These are phyloP conservation scores for Colletotrichum ledebouriae DNA, from an alignment of 2,329 filamentous ascomycete genomes.

Conservation along the genomic window DNA sequence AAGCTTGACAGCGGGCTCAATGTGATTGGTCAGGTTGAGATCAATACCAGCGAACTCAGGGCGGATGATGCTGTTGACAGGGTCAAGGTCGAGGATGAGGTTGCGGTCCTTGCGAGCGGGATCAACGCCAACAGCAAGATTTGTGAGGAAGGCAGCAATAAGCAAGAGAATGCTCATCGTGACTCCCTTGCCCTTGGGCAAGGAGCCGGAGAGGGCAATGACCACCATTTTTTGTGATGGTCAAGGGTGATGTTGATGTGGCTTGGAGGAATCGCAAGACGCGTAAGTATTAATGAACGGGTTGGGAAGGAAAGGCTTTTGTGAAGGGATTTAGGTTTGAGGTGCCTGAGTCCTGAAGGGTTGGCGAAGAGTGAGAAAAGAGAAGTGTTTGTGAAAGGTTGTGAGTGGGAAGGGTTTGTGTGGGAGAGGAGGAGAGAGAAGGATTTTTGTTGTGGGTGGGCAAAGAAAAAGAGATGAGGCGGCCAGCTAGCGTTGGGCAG, in stretches of 20 bases:
- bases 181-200: background rate
- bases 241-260: background rate
- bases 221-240: background rate
- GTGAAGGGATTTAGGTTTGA: constrained; percentile 8
- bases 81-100: background rate
- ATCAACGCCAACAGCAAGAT: background rate
- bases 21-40: constrained; percentile 4
- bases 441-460: background rate
- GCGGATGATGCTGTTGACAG: background rate
- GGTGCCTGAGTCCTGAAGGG: background rate
- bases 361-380: background rate
- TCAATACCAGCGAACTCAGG: background rate
- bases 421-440: background rate
- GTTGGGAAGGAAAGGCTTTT: background rate
- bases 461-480: background rate
- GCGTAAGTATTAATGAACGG: background rate
- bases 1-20: background rate
- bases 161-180: constrained; percentile 15
- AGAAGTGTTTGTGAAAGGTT: background rate
- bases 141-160: background rate
- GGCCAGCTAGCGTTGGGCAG: background rate
- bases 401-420: background rate
- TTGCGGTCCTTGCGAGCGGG: background rate
- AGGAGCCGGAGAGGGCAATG: background rate
- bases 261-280: background rate